Percentiles rank a stretch among this genome's conserved stretches.
These are phyloP conservation scores for Diplodia sapinea DNA, from an alignment of 2,329 filamentous ascomycete species.

Conservation along the genomic window DNA sequence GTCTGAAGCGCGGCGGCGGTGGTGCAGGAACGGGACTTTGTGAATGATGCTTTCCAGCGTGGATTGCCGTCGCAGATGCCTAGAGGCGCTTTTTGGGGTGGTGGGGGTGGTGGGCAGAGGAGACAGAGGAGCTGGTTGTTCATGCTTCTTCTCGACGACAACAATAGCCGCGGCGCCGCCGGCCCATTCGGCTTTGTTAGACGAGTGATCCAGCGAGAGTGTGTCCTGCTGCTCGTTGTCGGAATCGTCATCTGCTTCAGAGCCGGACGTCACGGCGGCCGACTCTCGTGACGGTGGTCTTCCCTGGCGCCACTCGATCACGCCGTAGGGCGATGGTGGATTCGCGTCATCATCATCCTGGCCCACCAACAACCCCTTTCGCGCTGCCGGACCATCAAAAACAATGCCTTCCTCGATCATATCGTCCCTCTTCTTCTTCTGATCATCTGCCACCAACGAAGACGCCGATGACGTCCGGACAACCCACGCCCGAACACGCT, in stretches of 20 bases:
- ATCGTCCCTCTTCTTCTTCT: background rate
- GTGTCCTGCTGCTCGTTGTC: background rate
- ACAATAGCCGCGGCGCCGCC: background rate
- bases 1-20: background rate
- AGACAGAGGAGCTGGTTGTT: background rate
- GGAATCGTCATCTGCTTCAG: slow-evolving; percentile 5
- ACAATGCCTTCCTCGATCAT: background rate
- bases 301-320: slow-evolving; percentile 1
- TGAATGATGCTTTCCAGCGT: slow-evolving; percentile 1
- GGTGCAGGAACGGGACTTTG: background rate
- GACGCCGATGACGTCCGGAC: background rate
- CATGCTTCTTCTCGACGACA: background rate
- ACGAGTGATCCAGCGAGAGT: background rate
- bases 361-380: background rate
- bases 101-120: background rate
- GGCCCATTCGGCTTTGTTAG: background rate
- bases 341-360: background rate
- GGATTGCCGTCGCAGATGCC: background rate
- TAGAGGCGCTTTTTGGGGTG: background rate
- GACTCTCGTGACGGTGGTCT: background rate
- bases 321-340: background rate
- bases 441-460: background rate
- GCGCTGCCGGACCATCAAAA: background rate
- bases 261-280: slow-evolving; percentile 2
- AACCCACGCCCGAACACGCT: slow-evolving; percentile 2